Evolutionary conservation across 352 stramenopile species (phyloP), one percentile per base, ranked within the genome.

Genomic region (Elongisporangium prolatum): DNA sequence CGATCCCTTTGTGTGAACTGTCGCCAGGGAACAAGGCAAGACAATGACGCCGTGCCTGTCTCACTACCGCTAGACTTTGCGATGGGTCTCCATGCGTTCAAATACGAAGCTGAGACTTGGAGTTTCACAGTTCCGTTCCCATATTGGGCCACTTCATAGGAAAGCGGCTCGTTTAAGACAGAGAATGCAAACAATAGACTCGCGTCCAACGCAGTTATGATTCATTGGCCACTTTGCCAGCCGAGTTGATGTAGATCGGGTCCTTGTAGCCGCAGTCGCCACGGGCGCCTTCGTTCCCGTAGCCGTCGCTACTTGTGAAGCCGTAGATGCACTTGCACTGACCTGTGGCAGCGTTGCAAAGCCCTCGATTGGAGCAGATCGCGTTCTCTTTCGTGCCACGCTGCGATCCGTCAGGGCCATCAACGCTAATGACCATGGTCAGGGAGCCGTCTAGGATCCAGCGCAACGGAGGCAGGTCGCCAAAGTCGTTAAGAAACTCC

Each of bases 191-290:
- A 20, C 8, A 2, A 21, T 13, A 14, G 10, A 52, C 49, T 37
- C n/a, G n/a, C n/a, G n/a, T n/a, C n/a, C n/a, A n/a, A n/a, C n/a
- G n/a, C n/a, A n/a, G n/a, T 66, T 71, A 80, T 7, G 68, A 59
- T 54, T 79, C 67, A 50, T 89, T 89, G 10, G 77, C 82, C 11
- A 84, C 64, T 55, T 83, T 75, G 52, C 75, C 82, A 0, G 79
- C 80, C 55, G 79, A 88, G 22, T 85, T 88, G 49, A 91, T 54
- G 54, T 89, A 91, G 50, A 91, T 68, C 5, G 75, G 74, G 38
- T 89, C 80, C 62, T 74, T 75, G 69, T 89, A 96, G 3, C 93
- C 93, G 64, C 95, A 98, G 65, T 98, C 93, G 17, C 93, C 94
- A 20, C 92, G 77, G 21, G 72, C 77, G 18, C 93, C 92, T 63